Evolutionary conservation across 768 basidiomycete genomes (phyloP).

Genomic region (Xerocomellus dryophilus): DNA sequence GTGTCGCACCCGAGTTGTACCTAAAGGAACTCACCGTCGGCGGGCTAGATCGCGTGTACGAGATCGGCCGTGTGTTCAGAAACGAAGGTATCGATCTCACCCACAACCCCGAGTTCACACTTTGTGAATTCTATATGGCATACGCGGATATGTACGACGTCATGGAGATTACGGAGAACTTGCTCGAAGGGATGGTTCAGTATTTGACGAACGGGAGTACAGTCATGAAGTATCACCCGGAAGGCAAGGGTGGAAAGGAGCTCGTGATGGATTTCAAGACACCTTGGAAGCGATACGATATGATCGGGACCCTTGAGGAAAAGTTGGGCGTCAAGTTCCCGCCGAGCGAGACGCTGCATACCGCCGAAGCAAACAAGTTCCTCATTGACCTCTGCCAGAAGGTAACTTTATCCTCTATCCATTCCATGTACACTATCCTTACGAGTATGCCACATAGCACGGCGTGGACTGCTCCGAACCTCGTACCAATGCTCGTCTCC

Average conservation of each 20-base stretch:
- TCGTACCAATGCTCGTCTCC: constrained; percentile 87
- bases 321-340: constrained; percentile 92
- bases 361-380: constrained; percentile 84
- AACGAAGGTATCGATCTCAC: constrained; percentile 99
- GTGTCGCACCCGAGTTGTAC: constrained; percentile 96
- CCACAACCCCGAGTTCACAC: constrained; percentile 98
- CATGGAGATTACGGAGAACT: constrained; percentile 93
- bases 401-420: constrained; percentile 39
- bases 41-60: constrained; percentile 95
- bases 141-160: constrained; percentile 99
- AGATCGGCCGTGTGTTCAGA: constrained; percentile 96
- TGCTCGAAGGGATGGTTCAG: constrained; percentile 91
- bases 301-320: constrained; percentile 95
- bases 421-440: not conserved
- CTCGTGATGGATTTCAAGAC: constrained; percentile 82
- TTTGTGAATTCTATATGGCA: constrained; percentile 99
- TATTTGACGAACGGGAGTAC: constrained; percentile 78
- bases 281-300: constrained; percentile 98
- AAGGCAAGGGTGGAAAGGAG: constrained; percentile 81
- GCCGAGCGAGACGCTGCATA: constrained; percentile 84
- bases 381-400: constrained; percentile 79
- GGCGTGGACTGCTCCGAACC: constrained; percentile 97
- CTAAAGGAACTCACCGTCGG: constrained; percentile 97
- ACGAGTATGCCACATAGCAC: constrained; percentile 49
- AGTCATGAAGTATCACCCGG: constrained; percentile 83